A percentile compares a stretch with the other conserved stretches of the same genome.
phyloP scores from a whole-genome alignment of 495 filamentous ascomycete species.

The Ramalina peruviana region DNA sequence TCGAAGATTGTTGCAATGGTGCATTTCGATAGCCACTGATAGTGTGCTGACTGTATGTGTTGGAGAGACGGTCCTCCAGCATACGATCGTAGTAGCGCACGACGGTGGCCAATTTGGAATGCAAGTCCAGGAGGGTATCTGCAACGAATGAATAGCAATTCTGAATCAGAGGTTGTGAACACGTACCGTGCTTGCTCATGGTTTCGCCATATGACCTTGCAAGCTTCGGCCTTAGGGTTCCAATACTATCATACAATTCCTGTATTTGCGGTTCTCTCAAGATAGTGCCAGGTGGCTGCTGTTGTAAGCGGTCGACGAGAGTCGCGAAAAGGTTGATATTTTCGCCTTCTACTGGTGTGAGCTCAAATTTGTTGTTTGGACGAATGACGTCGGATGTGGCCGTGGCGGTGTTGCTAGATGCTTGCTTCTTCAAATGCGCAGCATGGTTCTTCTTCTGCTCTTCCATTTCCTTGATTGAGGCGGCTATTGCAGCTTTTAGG shows the following conservation, averaged over 20 bases:
- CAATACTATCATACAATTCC: conserved; percentile 94
- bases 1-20: conserved; percentile 38
- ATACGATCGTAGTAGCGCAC: conserved; percentile 98
- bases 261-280: conserved; percentile 93
- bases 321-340: conserved; percentile 96
- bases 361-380: conserved; percentile 84
- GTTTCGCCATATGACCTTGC: conserved; percentile 96
- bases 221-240: conserved; percentile 78
- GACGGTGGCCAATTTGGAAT: conserved; percentile 89
- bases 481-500: conserved; percentile 88
- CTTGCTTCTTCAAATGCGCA: conserved; percentile 61
- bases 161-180: conserved; percentile 3
- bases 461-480: conserved; percentile 95
- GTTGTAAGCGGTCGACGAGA: conserved; percentile 85
- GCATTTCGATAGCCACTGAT: conserved; percentile 30
- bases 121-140: conserved; percentile 84
- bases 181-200: conserved; percentile 94
- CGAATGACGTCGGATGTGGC: conserved; percentile 28
- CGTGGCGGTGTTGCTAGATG: conserved; percentile 33
- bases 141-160: conserved; percentile 18
- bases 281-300: conserved; percentile 90
- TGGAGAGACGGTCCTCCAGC: conserved; percentile 88
- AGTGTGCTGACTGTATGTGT: conserved; percentile 74
- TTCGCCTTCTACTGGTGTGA: conserved; percentile 85
- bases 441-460: conserved; percentile 89